A percentile compares a stretch with the other conserved stretches of the same genome.
phyloP scores from a whole-genome alignment of 2,329 filamentous ascomycete species.

The Colletotrichum cordylinicola region DNA sequence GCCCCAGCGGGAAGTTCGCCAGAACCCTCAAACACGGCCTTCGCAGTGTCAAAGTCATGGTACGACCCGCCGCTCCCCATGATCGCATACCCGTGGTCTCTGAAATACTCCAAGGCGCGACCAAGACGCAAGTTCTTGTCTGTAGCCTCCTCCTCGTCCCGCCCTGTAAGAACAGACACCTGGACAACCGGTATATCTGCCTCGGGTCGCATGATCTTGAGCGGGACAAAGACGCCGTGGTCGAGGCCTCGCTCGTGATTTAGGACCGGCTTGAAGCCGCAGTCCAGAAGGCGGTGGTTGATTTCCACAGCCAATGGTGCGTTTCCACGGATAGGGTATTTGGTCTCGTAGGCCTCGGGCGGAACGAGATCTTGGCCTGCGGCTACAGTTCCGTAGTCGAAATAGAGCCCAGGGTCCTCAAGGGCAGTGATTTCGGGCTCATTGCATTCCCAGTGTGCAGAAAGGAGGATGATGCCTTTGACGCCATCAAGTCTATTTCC shows the following conservation, averaged over 20 bases:
- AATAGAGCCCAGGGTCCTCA: neutral
- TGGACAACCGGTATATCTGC: neutral
- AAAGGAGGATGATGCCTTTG: neutral
- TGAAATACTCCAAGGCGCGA: neutral
- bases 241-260: neutral
- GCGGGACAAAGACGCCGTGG: neutral
- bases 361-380: neutral
- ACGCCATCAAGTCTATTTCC: neutral
- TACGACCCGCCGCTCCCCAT: neutral
- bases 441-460: neutral
- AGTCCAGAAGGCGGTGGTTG: neutral
- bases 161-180: neutral
- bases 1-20: neutral
- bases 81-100: neutral
- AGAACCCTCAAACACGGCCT: neutral
- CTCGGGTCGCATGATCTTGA: neutral
- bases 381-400: neutral
- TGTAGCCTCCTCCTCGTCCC: neutral
- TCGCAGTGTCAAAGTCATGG: neutral
- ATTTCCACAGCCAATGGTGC: neutral
- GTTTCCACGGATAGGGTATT: neutral
- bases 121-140: neutral
- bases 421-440: neutral
- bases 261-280: neutral
- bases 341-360: neutral